Evolutionary conservation across 495 filamentous ascomycete species (phyloP).

Genomic region (Penicillium egyptiacum): DNA sequence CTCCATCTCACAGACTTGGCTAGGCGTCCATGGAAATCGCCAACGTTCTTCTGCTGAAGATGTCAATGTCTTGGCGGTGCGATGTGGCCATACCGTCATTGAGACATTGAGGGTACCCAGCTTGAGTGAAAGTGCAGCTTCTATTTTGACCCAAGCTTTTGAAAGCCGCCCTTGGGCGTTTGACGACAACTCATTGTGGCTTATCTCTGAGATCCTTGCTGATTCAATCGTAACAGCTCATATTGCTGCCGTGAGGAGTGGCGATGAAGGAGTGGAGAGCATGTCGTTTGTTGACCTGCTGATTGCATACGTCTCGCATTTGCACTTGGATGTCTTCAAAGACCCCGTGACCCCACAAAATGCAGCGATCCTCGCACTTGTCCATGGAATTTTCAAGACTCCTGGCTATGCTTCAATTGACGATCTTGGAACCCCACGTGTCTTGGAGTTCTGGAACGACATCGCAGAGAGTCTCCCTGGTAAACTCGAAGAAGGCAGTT

Average conservation of each 20-base stretch:
- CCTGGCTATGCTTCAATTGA: slow-evolving; percentile 75
- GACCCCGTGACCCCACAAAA: slow-evolving; percentile 32
- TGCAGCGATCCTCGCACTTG: slow-evolving; percentile 43
- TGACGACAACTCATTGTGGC: slow-evolving; percentile 17
- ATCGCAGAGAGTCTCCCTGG: slow-evolving; percentile 43
- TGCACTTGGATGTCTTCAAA: slow-evolving; percentile 34
- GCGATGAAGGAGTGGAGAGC: slow-evolving; percentile 62
- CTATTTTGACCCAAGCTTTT: slow-evolving; percentile 25
- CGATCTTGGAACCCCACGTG: slow-evolving; percentile 71
- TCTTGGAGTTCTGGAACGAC: slow-evolving; percentile 81
- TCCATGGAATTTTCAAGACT: slow-evolving; percentile 64
- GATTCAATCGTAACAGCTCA: slow-evolving; percentile 37
- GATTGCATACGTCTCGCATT: slow-evolving; percentile 57
- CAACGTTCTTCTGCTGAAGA: slow-evolving; percentile 16
- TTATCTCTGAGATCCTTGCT: slow-evolving; percentile 37
- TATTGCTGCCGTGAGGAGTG: slow-evolving; percentile 50
- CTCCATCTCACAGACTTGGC: slow-evolving; percentile 17
- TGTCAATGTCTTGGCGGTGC: slow-evolving; percentile 29
- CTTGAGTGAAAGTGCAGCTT: slow-evolving; percentile 26
- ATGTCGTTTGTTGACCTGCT: slow-evolving; percentile 69
- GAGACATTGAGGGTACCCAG: slow-evolving; percentile 26
- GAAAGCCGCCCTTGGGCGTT: slow-evolving; percentile 28
- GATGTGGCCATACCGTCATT: slow-evolving; percentile 36
- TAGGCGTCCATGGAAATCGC: slow-evolving; percentile 24
- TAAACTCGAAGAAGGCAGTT: slow-evolving; percentile 30